Base-by-base conservation (phyloP, 805 yeast genomes). In the Nakazawaea pomicola region DNA sequence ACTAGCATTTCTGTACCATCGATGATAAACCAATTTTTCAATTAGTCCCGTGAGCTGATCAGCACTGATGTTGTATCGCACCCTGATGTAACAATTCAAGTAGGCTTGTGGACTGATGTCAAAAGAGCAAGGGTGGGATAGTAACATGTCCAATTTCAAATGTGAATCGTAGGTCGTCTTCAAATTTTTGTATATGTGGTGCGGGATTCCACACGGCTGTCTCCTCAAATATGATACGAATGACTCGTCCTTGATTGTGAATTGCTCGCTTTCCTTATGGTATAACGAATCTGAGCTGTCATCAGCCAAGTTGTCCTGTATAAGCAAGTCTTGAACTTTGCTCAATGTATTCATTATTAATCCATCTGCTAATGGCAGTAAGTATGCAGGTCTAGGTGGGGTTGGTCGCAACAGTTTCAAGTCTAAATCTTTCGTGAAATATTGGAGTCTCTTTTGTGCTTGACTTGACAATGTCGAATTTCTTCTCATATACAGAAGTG, bases 1-100 rank as follows among this genome's bases (percentile, higher is more conserved):
- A 17, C 30, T 9, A 8, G 32, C 38, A 30, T 40, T 40, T 15
- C 9, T 29, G 27, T 40, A 40, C 43, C 38, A 34, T 12, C 36
- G 20, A 12, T 33, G 38, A 16, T 33, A 15, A 3, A 40, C 6
- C 14, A 40, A 29, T 4, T 4, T 11, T 7, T 29, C 19, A 11
- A 33, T 6, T 3, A 40, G 7, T 3, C 6, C 12, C 11, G 6
- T 4, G 20, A 40, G 12, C 23, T 40, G 43, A 7, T 16, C 25
- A 10, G 28, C 20, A 23, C 21, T 23, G 8, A 34, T 21, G 19
- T 40, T 40, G 17, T 23, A 29, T 14, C 43, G 9, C 10, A 40
- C 39, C 14, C 28, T 28, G 4, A 40, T 12, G 34, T 40, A 40
- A 6, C 17, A n/a, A 15, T 30, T 31, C 20, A 40, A 34, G 34